phyloP scores from a whole-genome alignment of 108 stramenopile genomes.

The Fragilaria radians region DNA sequence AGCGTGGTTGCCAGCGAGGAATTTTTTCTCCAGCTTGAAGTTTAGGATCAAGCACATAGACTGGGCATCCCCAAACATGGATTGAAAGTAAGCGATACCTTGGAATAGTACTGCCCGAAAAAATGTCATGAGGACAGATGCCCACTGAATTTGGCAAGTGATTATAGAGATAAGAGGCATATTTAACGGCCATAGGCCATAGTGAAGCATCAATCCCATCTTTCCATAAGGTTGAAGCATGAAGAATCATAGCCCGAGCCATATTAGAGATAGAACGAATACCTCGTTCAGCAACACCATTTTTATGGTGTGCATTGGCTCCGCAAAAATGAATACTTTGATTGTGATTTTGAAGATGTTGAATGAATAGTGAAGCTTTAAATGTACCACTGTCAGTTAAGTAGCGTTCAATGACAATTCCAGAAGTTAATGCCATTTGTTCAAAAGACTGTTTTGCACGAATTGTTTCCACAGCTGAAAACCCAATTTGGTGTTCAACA shows the following conservation, averaged over 20 bases:
- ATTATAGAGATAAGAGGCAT: conserved; percentile 19
- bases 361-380: neutral
- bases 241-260: conserved; percentile 14
- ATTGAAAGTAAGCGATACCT: neutral
- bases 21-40: conserved; percentile 20
- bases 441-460: conserved; percentile 21
- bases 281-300: conserved; percentile 18
- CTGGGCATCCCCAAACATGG: conserved; percentile 21
- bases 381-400: conserved; percentile 17
- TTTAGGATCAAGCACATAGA: conserved; percentile 15
- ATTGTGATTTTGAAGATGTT: neutral
- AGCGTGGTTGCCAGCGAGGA: conserved; percentile 18
- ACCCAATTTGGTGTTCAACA: conserved; percentile 14
- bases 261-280: conserved; percentile 9
- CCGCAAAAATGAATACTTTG: neutral
- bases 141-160: conserved; percentile 11
- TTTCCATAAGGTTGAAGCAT: conserved; percentile 9
- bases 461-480: conserved; percentile 16
- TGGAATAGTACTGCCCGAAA: conserved; percentile 4
- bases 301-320: conserved; percentile 15
- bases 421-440: neutral
- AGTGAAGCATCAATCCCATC: neutral
- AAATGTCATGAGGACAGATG: conserved; percentile 24
- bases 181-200: conserved; percentile 14
- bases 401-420: conserved; percentile 12